A percentile compares a stretch with the other conserved stretches of the same genome.
These are phyloP conservation scores for Talaromyces ruber DNA, from an alignment of 495 filamentous ascomycete genomes.

Conservation along the genomic window DNA sequence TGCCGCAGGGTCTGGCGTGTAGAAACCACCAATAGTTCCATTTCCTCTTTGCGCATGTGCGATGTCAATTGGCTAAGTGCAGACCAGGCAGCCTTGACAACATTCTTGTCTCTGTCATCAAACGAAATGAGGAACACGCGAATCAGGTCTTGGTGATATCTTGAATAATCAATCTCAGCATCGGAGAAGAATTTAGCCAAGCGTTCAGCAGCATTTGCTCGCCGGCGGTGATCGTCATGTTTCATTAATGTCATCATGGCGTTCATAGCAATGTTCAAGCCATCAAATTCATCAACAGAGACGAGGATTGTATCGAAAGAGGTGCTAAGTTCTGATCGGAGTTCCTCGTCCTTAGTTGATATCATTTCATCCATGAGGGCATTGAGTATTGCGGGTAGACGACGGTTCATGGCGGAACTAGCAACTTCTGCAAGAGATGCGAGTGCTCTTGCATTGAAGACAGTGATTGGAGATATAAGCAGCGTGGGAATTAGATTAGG, in stretches of 20 bases:
- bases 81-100: conserved; percentile 88
- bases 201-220: conserved; percentile 67
- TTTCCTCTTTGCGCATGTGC: conserved; percentile 90
- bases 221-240: conserved; percentile 81
- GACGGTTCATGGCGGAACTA: conserved; percentile 76
- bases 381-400: conserved; percentile 82
- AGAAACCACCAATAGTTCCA: conserved; percentile 86
- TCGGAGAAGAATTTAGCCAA: conserved; percentile 82
- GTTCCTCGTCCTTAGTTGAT: conserved; percentile 62
- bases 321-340: conserved; percentile 61
- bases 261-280: conserved; percentile 89
- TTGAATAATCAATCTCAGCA: conserved; percentile 77
- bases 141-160: conserved; percentile 92
- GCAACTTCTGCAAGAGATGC: conserved; percentile 91
- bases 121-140: conserved; percentile 83
- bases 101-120: conserved; percentile 72
- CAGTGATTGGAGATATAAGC: conserved; percentile 78
- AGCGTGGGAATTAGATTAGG: conserved; percentile 93
- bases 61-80: conserved; percentile 83
- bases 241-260: conserved; percentile 80
- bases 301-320: conserved; percentile 83
- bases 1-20: conserved; percentile 77
- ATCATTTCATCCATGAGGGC: conserved; percentile 89
- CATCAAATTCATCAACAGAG: conserved; percentile 93
- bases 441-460: conserved; percentile 89